Percentiles rank a stretch among this genome's conserved stretches.
Conservation (phyloP, 495 filamentous ascomycete species). For the Echria macrotheca region DNA sequence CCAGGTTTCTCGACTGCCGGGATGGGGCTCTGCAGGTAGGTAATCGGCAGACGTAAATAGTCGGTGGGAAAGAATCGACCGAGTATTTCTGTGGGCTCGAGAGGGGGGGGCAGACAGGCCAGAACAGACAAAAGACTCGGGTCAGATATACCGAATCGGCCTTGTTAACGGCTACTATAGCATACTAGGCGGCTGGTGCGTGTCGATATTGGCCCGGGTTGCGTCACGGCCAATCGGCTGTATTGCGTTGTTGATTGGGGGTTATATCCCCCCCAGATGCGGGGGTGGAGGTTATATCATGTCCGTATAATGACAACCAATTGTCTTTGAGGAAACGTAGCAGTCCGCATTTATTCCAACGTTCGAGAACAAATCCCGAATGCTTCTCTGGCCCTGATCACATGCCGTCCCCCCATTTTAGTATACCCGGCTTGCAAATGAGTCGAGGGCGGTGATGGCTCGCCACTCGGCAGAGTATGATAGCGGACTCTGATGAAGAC, state of each 20-base stretch:
- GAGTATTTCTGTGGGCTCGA: too few relatives aligned
- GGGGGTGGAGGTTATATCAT: background rate
- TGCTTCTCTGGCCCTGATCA: background rate
- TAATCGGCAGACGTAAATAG: background rate
- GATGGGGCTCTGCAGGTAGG: background rate
- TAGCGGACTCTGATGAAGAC: too few relatives aligned
- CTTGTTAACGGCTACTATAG: constrained; percentile 1
- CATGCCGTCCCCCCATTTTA: background rate
- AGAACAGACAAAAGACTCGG: too few relatives aligned
- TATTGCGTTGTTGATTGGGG: constrained; percentile 10
- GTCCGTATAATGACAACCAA: background rate
- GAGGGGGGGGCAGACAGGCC: too few relatives aligned
- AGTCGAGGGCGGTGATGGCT: background rate
- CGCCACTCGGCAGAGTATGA: background rate
- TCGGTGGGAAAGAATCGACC: background rate
- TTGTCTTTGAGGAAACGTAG: background rate
- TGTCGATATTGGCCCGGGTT: constrained; percentile 14
- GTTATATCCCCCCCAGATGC: too few relatives aligned
- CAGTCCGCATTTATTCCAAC: background rate
- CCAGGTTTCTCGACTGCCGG: background rate
- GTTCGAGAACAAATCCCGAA: background rate
- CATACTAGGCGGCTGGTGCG: constrained; percentile 10
- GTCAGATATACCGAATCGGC: constrained; percentile 20
- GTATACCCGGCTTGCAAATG: background rate
- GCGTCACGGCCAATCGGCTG: constrained; percentile 3